Conservation (phyloP, 2,329 filamentous ascomycete genomes). For the Ophiostoma australiae region DNA sequence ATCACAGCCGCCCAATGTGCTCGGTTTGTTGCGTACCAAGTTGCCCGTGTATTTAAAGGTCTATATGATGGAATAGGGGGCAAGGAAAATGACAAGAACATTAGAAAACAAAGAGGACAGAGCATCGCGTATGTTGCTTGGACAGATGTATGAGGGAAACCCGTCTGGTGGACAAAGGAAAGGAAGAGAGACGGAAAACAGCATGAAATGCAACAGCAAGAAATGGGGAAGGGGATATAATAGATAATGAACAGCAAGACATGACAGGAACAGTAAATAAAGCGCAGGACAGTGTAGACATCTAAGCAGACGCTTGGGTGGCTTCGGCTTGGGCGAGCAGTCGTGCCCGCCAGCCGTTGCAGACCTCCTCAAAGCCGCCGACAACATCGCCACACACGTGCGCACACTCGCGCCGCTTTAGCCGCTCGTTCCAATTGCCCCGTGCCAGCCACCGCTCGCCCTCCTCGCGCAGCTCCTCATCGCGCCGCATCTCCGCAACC, state of each 20-base stretch:
- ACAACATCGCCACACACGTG: slow-evolving; percentile 82
- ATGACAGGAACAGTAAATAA: slow-evolving; percentile 37
- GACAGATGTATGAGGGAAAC: background rate
- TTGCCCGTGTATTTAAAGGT: slow-evolving; percentile 2
- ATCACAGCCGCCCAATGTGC: background rate
- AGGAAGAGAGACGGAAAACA: background rate
- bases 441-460: slow-evolving; percentile 75
- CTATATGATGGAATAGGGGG: background rate
- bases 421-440: slow-evolving; percentile 75
- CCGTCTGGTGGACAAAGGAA: background rate
- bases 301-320: slow-evolving; percentile 36
- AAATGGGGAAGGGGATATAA: slow-evolving; percentile 16
- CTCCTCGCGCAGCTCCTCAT: slow-evolving; percentile 76
- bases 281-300: background rate
- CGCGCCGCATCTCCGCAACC: slow-evolving; percentile 75
- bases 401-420: slow-evolving; percentile 75
- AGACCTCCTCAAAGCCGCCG: slow-evolving; percentile 86
- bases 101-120: background rate
- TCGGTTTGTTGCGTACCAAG: slow-evolving; percentile 3
- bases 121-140: slow-evolving; percentile 2
- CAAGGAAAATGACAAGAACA: no score
- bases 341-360: slow-evolving; percentile 74
- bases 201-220: slow-evolving; percentile 8
- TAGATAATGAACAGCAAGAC: background rate
- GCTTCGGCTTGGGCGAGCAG: slow-evolving; percentile 61